Percentiles rank a stretch among this genome's conserved stretches.
These are phyloP conservation scores for Populus davidiana DNA, from an alignment of 345 rosid species.

Conservation along the genomic window DNA sequence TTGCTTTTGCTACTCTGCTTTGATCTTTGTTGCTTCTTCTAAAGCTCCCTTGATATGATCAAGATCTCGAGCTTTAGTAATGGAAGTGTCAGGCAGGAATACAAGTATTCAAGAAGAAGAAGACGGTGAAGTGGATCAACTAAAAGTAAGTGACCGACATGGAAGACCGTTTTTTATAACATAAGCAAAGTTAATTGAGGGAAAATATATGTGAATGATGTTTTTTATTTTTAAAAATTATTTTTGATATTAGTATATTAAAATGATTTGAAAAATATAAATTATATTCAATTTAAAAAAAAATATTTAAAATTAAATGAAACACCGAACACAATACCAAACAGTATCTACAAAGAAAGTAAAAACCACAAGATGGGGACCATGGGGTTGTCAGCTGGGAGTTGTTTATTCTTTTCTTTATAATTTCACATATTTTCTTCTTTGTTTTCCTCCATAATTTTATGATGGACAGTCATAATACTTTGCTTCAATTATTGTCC, in stretches of 20 bases:
- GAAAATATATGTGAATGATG: no score
- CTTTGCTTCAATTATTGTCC: no score
- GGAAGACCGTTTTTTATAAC: neutral
- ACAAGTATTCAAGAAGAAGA: neutral
- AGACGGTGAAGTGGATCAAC: neutral
- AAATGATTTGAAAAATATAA: no score
- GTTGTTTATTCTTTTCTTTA: neutral
- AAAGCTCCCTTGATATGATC: neutral
- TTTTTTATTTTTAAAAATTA: no score
- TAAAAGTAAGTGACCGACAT: slow-evolving; percentile 11
- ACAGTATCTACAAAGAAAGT: neutral
- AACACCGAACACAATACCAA: no score
- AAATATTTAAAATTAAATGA: no score
- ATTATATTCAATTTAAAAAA: no score
- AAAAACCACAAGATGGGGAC: neutral
- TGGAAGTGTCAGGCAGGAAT: neutral
- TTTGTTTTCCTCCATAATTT: no score
- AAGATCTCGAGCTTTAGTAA: slow-evolving; percentile 5
- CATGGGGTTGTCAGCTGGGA: neutral
- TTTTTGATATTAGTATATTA: no score
- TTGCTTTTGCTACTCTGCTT: neutral
- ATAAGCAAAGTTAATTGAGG: neutral
- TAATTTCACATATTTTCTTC: neutral
- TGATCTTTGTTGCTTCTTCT: neutral
- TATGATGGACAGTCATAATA: no score